These are phyloP conservation scores for Pleurotus ostreatus DNA, from an alignment of 768 basidiomycete genomes.

Conservation along the genomic window DNA sequence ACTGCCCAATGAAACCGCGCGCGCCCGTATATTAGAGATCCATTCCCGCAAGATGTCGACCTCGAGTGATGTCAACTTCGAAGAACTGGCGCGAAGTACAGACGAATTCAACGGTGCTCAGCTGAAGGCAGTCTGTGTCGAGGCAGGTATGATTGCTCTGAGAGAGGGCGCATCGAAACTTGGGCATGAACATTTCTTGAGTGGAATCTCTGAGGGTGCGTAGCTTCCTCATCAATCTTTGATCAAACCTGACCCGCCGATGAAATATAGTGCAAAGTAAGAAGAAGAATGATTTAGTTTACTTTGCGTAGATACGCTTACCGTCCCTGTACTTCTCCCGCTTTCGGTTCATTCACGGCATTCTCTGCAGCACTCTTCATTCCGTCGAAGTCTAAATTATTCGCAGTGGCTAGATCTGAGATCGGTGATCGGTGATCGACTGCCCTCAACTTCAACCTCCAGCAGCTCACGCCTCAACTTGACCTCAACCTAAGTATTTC, in stretches of 20 bases:
- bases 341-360: no score
- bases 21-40: constrained; percentile 93
- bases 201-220: constrained; percentile 83
- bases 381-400: no score
- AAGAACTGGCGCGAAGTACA: constrained; percentile 93
- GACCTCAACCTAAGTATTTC: no score
- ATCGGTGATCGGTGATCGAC: no score
- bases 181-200: constrained; percentile 94
- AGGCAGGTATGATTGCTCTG: constrained; percentile 98
- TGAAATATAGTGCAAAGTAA: constrained; percentile 82
- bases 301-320: constrained; percentile 64
- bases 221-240: constrained; percentile 8
- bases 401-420: no score
- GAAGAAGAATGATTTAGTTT: constrained; percentile 99
- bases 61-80: constrained; percentile 87
- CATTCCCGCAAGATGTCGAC: constrained; percentile 96
- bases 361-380: no score
- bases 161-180: constrained; percentile 88
- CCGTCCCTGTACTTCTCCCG: no score
- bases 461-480: no score
- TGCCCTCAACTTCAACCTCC: no score
- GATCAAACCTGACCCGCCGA: constrained; percentile 16
- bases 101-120: constrained; percentile 99
- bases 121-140: constrained; percentile 96
- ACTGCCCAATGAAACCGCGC: constrained; percentile 92